Evolutionary conservation across 176 grass and related monocot genomes (phyloP), one percentile per base, ranked within the genome.

Genomic region (Oryza meyeriana): DNA sequence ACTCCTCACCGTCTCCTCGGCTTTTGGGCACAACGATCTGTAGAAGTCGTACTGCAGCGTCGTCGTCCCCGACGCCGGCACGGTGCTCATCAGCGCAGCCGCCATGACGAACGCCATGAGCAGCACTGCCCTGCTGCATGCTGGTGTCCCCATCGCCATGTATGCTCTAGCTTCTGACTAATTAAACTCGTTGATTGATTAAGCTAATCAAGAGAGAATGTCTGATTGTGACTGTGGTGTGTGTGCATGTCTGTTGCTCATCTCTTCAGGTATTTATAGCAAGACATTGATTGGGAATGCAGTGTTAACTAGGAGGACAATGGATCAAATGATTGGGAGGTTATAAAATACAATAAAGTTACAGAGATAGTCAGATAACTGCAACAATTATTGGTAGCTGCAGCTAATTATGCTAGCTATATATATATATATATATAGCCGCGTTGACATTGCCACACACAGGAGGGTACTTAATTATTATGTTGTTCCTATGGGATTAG

Each of bases 1-100:
- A 72, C 70, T 33, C 77, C 83, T 84, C 31, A 89, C 82, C 13
- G 61, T 89, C n/a, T 76, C 32, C 82, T 89, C 82, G 9, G 82
- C 87, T 71, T 67, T 65, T 4, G 77, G 82, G 63, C 87, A 85
- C 20, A 71, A 81, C 14, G 57, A 39, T 11, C 27, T 12, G 77
- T 89, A 89, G 77, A 81, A 85, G 5, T 57, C 39, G 64, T 81
- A 18, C 71, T 42, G 10, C 8, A 89, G 55, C 11, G 22, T n/a
- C 22, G 52, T 58, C 52, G 52, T 58, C 52, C 48, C 26, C 5
- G 79, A 38, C 35, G 32, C 26, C 3, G 68, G 61, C 27, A 63
- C 26, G 18, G 79, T 16, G 79, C 66, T 72, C 18, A 25, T 72
- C 35, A 25, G 17, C 1, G 34, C 68, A 25, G 79, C 66, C 0